Evolutionary conservation across 192 early-diverging fungal genomes (phyloP).

Genomic region (Backusella psychrophila): DNA sequence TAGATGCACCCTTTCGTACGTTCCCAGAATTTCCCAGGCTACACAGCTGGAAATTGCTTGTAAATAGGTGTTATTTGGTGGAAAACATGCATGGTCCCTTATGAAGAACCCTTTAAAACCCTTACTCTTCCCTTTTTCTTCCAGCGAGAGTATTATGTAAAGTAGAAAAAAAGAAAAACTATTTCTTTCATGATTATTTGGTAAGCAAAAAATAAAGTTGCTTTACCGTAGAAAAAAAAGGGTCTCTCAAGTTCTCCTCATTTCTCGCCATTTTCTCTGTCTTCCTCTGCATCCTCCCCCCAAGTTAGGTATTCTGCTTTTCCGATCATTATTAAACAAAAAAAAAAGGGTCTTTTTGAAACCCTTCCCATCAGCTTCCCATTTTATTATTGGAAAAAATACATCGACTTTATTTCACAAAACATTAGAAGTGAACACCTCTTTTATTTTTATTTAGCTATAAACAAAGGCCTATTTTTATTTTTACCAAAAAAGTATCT

Average conservation of each 20-base stretch:
- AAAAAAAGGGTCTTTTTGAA: neutral
- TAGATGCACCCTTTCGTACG: neutral
- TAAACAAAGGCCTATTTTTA: neutral
- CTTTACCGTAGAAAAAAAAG: neutral
- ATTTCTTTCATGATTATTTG: neutral
- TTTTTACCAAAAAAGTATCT: neutral
- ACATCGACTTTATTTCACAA: neutral
- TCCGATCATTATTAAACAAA: neutral
- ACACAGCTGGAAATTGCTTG: neutral
- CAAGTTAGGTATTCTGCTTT: neutral
- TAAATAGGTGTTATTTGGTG: neutral
- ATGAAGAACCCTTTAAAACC: neutral
- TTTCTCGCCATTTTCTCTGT: neutral
- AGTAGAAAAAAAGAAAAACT: neutral
- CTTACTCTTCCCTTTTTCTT: conserved; percentile 2
- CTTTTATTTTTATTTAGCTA: neutral
- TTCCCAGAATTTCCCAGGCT: neutral
- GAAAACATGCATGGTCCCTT: neutral
- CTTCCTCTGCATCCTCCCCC: neutral
- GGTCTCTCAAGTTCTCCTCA: neutral
- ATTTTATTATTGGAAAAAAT: neutral
- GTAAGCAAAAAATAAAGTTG: neutral
- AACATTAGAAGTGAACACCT: neutral
- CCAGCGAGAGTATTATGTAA: neutral
- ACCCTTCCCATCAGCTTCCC: neutral